Evolutionary conservation across 2,329 filamentous ascomycete species (phyloP).

Genomic region (Calonectria leucothoes): DNA sequence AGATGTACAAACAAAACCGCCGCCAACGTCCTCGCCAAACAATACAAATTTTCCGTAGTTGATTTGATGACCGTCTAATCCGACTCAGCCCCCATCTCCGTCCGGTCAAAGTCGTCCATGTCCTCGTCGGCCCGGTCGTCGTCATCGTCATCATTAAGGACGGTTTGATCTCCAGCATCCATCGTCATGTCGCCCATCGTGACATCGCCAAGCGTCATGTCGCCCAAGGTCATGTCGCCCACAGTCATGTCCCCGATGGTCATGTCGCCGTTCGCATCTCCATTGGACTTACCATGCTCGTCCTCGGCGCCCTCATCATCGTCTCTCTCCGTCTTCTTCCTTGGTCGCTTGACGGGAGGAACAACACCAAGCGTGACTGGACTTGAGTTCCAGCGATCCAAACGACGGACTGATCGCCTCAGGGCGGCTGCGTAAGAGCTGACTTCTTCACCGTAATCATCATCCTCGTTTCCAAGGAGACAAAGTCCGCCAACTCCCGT

Average conservation of each 20-base stretch:
- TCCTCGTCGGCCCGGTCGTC: slow-evolving; percentile 61
- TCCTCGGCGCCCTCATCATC: slow-evolving; percentile 34
- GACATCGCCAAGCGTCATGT: slow-evolving; percentile 47
- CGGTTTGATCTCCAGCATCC: slow-evolving; percentile 59
- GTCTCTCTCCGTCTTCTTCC: slow-evolving; percentile 42
- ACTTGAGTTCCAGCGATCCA: slow-evolving; percentile 74
- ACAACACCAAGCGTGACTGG: slow-evolving; percentile 60
- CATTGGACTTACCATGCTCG: slow-evolving; percentile 29
- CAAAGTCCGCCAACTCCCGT: slow-evolving; percentile 73
- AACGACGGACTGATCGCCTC: slow-evolving; percentile 70
- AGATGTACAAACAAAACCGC: slow-evolving; percentile 12
- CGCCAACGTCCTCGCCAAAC: slow-evolving; percentile 33
- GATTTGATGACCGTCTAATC: slow-evolving; percentile 29
- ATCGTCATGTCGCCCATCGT: slow-evolving; percentile 40
- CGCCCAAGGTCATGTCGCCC: slow-evolving; percentile 62
- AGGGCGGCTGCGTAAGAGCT: slow-evolving; percentile 74
- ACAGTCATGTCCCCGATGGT: slow-evolving; percentile 50
- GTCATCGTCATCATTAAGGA: slow-evolving; percentile 53
- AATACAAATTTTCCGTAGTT: slow-evolving; percentile 14
- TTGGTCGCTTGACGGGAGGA: slow-evolving; percentile 56
- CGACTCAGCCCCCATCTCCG: slow-evolving; percentile 52
- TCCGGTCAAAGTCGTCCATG: slow-evolving; percentile 55
- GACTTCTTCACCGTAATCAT: slow-evolving; percentile 83
- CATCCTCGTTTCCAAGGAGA: slow-evolving; percentile 69
- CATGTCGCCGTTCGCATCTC: slow-evolving; percentile 56